phyloP scores from a whole-genome alignment of 768 basidiomycete species.

The Hortiboletus flavorubellus region DNA sequence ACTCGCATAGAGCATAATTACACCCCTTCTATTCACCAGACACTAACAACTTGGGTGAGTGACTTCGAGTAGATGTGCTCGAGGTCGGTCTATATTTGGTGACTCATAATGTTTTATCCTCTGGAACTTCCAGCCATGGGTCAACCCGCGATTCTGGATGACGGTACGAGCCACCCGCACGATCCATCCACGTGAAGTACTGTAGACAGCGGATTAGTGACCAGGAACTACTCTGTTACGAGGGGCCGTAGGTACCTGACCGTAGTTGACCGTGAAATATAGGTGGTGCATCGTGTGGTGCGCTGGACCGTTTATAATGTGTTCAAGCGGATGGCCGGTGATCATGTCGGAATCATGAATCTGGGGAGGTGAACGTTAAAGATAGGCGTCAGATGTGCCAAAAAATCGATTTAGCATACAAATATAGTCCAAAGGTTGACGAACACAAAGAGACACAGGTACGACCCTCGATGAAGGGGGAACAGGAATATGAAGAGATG shows the following conservation, averaged over 20 bases:
- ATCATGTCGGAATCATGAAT: slow-evolving; percentile 99
- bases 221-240: not conserved
- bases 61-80: slow-evolving; percentile 14
- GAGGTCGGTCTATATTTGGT: slow-evolving; percentile 3
- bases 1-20: too few species aligned
- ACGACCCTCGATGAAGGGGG: slow-evolving; percentile 83
- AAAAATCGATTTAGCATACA: slow-evolving; percentile 41
- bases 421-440: slow-evolving; percentile 96
- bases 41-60: not conserved
- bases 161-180: slow-evolving; percentile 79
- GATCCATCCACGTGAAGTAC: slow-evolving; percentile 98
- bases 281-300: slow-evolving; percentile 97
- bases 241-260: slow-evolving; percentile 58
- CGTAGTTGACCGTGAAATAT: slow-evolving; percentile 96
- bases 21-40: too few species aligned
- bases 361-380: slow-evolving; percentile 36
- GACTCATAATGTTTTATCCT: slow-evolving; percentile 27
- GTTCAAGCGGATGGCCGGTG: slow-evolving; percentile 84
- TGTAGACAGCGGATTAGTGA: slow-evolving; percentile 35
- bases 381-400: not conserved
- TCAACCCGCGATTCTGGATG: slow-evolving; percentile 82
- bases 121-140: slow-evolving; percentile 64
- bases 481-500: slow-evolving; percentile 89
- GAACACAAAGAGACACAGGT: slow-evolving; percentile 81
- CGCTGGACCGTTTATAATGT: slow-evolving; percentile 93